Base-by-base conservation (phyloP, 2,329 filamentous ascomycete species). In the Fusarium pseudograminearum region DNA sequence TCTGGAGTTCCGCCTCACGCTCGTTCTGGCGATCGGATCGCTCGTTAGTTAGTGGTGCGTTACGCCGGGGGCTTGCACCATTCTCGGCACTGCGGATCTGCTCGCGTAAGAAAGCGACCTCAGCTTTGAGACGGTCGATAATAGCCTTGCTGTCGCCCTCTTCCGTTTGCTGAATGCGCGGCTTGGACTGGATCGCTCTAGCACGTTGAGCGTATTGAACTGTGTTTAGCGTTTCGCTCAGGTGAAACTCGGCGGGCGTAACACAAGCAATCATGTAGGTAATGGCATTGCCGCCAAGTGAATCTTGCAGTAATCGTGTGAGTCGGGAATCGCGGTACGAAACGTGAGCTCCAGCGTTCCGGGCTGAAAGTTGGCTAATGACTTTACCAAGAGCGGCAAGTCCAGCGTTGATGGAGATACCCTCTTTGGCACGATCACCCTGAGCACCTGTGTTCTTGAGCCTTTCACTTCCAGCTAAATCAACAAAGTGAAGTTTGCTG, bases 181-280 rank as follows among this genome's bases (percentile, higher is more conserved):
- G 97, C 80, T 98, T 98, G 82, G 93, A 97, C 83, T 99, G 96
- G 65, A 99, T 99, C 3, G 94, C 94, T 70, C 96, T 91, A 67
- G 96, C 97, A 70, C 96, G 89, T 82, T 98, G 96, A 9, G 96
- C 96, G 80, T 99, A 99, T 79, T 98, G 93, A 24, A 99, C 93
- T 0, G 96, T 99, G 79, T 99, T 99, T 61, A 99, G 84, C 0
- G 97, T 98, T 81, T 99, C 96, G 81, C 94, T 98, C 45, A 99
- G 84, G 78, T 99, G 96, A 77, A 99, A 99, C 78, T 98, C 94
- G 16, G 95, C 93, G 0, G 94, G 95, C 2, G 95, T 99, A 31
- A 99, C 94, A 81, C 96, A 99, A 11, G 96, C 96, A 81, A 99
- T 96, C 96, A 99, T 98, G 82, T 98, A 99, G 1, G 96, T 99